Percentiles rank a stretch among this genome's conserved stretches.
Evolutionary conservation across 2,329 filamentous ascomycete genomes (phyloP).

Genomic region (Allantophomopsis lycopodina): DNA sequence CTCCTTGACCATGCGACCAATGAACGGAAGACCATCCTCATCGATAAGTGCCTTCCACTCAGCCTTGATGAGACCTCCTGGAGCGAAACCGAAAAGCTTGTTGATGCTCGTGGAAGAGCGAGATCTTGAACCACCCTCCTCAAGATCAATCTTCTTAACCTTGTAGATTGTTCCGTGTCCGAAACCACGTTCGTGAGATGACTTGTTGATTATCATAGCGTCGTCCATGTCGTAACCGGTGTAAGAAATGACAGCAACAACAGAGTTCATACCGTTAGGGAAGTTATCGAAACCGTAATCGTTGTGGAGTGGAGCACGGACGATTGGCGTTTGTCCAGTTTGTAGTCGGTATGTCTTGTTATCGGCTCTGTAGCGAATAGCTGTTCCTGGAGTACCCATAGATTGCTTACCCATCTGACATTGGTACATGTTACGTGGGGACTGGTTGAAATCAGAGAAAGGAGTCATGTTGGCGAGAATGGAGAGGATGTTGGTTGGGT

Average conservation of each 20-base stretch:
- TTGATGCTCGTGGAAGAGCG: slow-evolving; percentile 55
- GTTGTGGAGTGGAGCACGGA: slow-evolving; percentile 85
- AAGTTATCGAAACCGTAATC: slow-evolving; percentile 97
- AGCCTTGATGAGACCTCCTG: slow-evolving; percentile 57
- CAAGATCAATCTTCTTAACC: slow-evolving; percentile 80
- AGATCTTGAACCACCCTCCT: slow-evolving; percentile 57
- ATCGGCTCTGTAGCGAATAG: slow-evolving; percentile 76
- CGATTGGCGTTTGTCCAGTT: slow-evolving; percentile 90
- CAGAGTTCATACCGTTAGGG: slow-evolving; percentile 87
- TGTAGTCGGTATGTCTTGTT: slow-evolving; percentile 95
- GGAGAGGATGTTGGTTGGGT: slow-evolving; percentile 91
- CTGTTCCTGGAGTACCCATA: slow-evolving; percentile 90
- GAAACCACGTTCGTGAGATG: slow-evolving; percentile 88
- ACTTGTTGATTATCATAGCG: slow-evolving; percentile 99
- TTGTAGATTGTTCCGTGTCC: slow-evolving; percentile 96
- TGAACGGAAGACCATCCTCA: slow-evolving; percentile 71
- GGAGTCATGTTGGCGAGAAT: slow-evolving; percentile 98
- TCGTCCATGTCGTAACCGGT: slow-evolving; percentile 99
- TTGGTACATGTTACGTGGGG: slow-evolving; percentile 97
- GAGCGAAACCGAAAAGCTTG: slow-evolving; percentile 86
- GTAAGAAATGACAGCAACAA: slow-evolving; percentile 96
- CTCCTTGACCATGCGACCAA: slow-evolving; percentile 65
- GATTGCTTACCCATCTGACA: slow-evolving; percentile 99
- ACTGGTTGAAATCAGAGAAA: slow-evolving; percentile 98
- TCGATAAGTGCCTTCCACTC: slow-evolving; percentile 63